Percentiles rank a stretch among this genome's conserved stretches.
phyloP scores from a whole-genome alignment of 1,139 yeast species.

The Debaryomyces psychrophilus region DNA sequence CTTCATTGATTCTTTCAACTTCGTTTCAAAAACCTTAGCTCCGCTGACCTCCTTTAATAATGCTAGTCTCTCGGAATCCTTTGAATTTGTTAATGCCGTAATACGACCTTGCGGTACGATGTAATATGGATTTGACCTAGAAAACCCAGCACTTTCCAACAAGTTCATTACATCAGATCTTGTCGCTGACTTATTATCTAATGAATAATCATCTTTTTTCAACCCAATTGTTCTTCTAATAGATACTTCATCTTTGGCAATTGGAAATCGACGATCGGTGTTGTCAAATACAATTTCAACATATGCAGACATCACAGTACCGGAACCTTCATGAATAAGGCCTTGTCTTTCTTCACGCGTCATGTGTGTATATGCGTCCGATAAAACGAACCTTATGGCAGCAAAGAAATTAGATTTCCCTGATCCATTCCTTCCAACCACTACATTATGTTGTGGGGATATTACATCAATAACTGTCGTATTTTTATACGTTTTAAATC shows the following conservation, averaged over 20 bases:
- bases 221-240: constrained; percentile 89
- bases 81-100: constrained; percentile 83
- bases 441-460: constrained; percentile 84
- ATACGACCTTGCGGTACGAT: constrained; percentile 97
- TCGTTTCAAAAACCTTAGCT: constrained; percentile 85
- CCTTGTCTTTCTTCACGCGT: constrained; percentile 89
- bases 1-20: constrained; percentile 74
- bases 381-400: constrained; percentile 88
- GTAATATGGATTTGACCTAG: constrained; percentile 88
- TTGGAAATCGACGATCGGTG: constrained; percentile 72
- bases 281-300: constrained; percentile 91
- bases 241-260: constrained; percentile 66
- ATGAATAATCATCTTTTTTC: constrained; percentile 86
- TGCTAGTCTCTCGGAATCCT: constrained; percentile 77
- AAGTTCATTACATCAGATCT: constrained; percentile 81
- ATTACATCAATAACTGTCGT: constrained; percentile 76
- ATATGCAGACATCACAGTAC: constrained; percentile 89
- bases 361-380: constrained; percentile 89
- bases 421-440: constrained; percentile 94
- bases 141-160: constrained; percentile 90
- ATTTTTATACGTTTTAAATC: constrained; percentile 91
- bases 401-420: constrained; percentile 97
- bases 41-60: constrained; percentile 93
- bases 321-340: constrained; percentile 86
- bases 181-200: constrained; percentile 78